phyloP scores from a whole-genome alignment of 768 basidiomycete genomes.

The Auriscalpium microsporum region DNA sequence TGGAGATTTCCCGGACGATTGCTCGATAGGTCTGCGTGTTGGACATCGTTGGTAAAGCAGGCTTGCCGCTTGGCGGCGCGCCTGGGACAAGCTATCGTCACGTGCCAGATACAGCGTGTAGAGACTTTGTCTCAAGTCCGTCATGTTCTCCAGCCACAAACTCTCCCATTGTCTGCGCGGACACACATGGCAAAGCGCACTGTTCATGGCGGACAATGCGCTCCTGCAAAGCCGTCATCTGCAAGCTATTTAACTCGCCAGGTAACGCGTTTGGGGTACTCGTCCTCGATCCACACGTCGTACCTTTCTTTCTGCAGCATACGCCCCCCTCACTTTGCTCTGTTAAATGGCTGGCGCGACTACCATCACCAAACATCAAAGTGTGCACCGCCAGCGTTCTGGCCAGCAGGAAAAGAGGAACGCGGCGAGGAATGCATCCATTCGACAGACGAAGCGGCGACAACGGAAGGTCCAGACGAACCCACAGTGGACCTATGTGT shows the following conservation, averaged over 20 bases:
- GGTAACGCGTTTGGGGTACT: not conserved
- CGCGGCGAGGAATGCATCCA: not conserved
- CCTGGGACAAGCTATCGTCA: too few relatives aligned
- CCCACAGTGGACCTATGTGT: slow-evolving; percentile 30
- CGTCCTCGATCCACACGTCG: not conserved
- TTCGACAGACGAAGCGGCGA: not conserved
- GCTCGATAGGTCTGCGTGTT: slow-evolving; percentile 34
- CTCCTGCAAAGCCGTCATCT: not conserved
- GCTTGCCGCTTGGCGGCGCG: too few relatives aligned
- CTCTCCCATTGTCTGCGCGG: not conserved
- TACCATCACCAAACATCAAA: too few relatives aligned
- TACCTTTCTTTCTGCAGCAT: not conserved
- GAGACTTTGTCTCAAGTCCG: not conserved
- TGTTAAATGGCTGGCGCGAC: too few relatives aligned
- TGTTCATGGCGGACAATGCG: too few relatives aligned
- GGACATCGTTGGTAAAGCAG: not conserved
- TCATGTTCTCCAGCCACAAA: not conserved
- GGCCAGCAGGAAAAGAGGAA: too few relatives aligned
- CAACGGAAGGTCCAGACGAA: not conserved
- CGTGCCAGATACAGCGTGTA: not conserved
- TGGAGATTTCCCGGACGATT: slow-evolving; percentile 46
- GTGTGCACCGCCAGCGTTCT: too few relatives aligned
- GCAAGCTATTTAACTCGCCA: not conserved
- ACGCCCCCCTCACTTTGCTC: too few relatives aligned
- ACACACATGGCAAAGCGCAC: not conserved